phyloP scores from a whole-genome alignment of 768 basidiomycete species.

The Fomitopsis serialis region DNA sequence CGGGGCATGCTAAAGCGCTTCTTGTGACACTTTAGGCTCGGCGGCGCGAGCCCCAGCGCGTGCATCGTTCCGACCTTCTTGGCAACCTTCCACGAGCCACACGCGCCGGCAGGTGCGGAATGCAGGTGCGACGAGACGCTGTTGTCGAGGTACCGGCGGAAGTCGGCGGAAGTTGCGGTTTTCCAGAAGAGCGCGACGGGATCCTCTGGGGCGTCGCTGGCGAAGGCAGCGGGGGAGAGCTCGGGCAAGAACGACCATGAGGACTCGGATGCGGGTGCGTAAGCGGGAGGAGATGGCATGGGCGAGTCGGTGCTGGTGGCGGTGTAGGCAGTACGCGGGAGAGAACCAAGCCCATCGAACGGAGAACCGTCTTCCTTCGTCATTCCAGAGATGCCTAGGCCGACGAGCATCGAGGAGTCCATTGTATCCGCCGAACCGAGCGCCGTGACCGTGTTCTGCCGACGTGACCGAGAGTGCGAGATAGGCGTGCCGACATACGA shows the following conservation, averaged over 20 bases:
- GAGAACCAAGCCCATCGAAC: slow-evolving; percentile 13
- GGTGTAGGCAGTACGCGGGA: slow-evolving; percentile 1
- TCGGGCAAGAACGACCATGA: background rate
- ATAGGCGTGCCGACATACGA: background rate
- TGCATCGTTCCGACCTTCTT: background rate
- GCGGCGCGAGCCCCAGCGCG: background rate
- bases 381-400: slow-evolving; percentile 11
- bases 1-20: background rate
- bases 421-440: background rate
- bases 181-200: background rate
- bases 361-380: slow-evolving; percentile 11
- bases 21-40: background rate
- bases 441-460: background rate
- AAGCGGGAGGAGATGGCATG: background rate
- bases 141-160: background rate
- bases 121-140: background rate
- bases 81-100: background rate
- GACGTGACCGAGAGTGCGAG: background rate
- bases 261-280: background rate
- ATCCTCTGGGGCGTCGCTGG: background rate
- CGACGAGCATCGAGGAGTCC: background rate
- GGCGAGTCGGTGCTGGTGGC: too few relatives aligned
- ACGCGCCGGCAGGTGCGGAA: background rate
- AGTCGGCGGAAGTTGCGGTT: slow-evolving; percentile 1
- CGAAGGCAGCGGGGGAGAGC: background rate